Conservation (phyloP, 208 protist genomes). For the Vickermania spadyakhi region DNA sequence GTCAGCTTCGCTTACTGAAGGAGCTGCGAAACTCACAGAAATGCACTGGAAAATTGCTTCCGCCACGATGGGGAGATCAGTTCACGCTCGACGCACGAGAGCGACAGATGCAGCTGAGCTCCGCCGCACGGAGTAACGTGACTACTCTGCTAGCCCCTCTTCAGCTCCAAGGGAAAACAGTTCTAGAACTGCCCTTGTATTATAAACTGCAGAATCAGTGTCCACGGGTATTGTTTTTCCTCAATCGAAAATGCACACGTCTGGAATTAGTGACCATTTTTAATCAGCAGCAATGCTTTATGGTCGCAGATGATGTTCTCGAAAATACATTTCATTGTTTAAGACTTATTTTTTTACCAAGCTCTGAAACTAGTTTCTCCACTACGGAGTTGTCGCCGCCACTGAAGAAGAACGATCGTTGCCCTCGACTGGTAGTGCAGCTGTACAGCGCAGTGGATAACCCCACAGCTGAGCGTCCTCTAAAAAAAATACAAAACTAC, state of each 20-base stretch:
- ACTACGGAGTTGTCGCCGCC: constrained; percentile 30
- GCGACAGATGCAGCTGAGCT: not conserved
- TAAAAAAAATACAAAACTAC: constrained; percentile 77
- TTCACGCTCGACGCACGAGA: constrained; percentile 16
- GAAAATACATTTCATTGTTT: constrained; percentile 83
- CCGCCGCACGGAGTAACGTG: not conserved
- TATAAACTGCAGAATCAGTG: constrained; percentile 88
- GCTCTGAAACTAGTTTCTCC: constrained; percentile 36
- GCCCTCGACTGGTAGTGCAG: constrained; percentile 70
- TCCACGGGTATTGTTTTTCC: constrained; percentile 61
- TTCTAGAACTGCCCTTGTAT: constrained; percentile 78
- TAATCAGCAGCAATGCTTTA: constrained; percentile 82
- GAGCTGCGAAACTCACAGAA: constrained; percentile 80
- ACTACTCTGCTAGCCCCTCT: constrained; percentile 19
- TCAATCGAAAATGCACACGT: constrained; percentile 56
- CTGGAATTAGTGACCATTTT: constrained; percentile 78
- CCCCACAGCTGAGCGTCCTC: constrained; percentile 40
- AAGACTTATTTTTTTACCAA: constrained; percentile 77
- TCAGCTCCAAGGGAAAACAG: constrained; percentile 45
- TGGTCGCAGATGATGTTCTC: constrained; percentile 73
- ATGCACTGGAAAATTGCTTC: constrained; percentile 69
- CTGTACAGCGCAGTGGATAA: constrained; percentile 68
- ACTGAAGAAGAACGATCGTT: constrained; percentile 43
- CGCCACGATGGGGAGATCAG: constrained; percentile 71
- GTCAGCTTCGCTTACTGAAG: constrained; percentile 72